Base-by-base conservation (phyloP, 768 basidiomycete genomes). In the Boletus subparvulus region DNA sequence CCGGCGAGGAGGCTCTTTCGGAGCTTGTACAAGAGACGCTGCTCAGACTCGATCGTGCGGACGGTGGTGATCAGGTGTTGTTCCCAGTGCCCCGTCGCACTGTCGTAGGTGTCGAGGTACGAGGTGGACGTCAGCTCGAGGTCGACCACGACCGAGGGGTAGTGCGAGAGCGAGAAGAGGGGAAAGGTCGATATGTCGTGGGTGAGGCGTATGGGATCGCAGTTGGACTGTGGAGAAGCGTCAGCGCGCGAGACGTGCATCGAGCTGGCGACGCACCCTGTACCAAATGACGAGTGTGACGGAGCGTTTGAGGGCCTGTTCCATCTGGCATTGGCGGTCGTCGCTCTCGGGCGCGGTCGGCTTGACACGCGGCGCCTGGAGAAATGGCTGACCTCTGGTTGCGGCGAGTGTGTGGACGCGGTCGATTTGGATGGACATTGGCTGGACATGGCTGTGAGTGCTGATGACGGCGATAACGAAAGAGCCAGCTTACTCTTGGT, bases 201-300 rank as follows among this genome's bases (percentile, higher is more conserved):
- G 19, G 79, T 81, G 26, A 87, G 72, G 3, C 85, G 77, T 39
- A 87, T 77, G 2, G 85, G 85, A 50, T 83, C 80, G 39, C 71
- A 73, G 51, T 77, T 75, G 16, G 79, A 74, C 83, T 84, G 66
- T 28, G 42, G 35, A 50, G 24, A 6, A 16, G 4, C 30, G 57
- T 67, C 51, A 61, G 44, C 33, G 40, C 4, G 6, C 26, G 52
- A 33, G 47, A 47, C 45, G 43, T 10, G 49, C 5, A 26, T 51
- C 30, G 37, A 35, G 33, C 13, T 46, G n/a, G 10, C 2, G 2
- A 57, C 69, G 61, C 58, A 84, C 83, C 74, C 85, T 83, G 73
- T 86, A 86, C 86, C 86, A 88, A 56, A 87, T 80, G 50, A 88
- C 78, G 56, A 88, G 77, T 2, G 84, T 87, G 10, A 86, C 78